Evolutionary conservation across 2,329 filamentous ascomycete species (phyloP).

Genomic region (Aspergillus pseudoviridinutans): DNA sequence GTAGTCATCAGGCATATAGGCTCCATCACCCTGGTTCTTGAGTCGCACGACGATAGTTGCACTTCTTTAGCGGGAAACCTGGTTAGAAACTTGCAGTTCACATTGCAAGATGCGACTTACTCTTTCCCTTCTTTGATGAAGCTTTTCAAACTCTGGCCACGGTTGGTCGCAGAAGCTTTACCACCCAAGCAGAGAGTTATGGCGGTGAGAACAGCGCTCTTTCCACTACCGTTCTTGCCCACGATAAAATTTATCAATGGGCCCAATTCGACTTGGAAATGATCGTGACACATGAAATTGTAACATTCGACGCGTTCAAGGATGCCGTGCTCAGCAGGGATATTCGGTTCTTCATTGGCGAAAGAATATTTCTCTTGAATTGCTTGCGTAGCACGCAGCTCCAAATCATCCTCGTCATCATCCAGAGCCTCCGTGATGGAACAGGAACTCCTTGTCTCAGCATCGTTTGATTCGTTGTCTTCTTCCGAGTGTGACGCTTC

Average conservation of each 20-base stretch:
- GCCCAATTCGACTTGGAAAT: constrained; percentile 77
- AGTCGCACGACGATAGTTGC: constrained; percentile 74
- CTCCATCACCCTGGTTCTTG: constrained; percentile 82
- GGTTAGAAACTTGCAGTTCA: constrained; percentile 5
- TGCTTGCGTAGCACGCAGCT: constrained; percentile 62
- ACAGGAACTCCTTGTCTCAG: constrained; percentile 12
- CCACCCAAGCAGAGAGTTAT: constrained; percentile 92
- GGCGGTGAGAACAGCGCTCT: constrained; percentile 91
- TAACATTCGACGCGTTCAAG: constrained; percentile 81
- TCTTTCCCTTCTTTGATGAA: constrained; percentile 89
- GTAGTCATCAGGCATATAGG: constrained; percentile 77
- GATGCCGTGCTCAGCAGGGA: constrained; percentile 76
- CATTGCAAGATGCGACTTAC: constrained; percentile 40
- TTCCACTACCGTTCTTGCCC: constrained; percentile 94
- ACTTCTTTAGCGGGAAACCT: constrained; percentile 28
- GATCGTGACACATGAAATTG: constrained; percentile 95
- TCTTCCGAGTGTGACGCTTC: constrained; percentile 16
- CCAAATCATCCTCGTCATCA: constrained; percentile 41
- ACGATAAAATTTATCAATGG: constrained; percentile 98
- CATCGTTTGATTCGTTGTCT: constrained; percentile 15
- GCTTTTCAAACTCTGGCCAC: constrained; percentile 80
- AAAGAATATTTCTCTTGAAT: constrained; percentile 50
- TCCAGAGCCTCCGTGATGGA: constrained; percentile 19
- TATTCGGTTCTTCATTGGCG: constrained; percentile 59
- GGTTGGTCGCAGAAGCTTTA: constrained; percentile 88